A percentile compares a stretch with the other conserved stretches of the same genome.
Evolutionary conservation across 202 grass and related monocot genomes (phyloP).

Genomic region (Zizania palustris): DNA sequence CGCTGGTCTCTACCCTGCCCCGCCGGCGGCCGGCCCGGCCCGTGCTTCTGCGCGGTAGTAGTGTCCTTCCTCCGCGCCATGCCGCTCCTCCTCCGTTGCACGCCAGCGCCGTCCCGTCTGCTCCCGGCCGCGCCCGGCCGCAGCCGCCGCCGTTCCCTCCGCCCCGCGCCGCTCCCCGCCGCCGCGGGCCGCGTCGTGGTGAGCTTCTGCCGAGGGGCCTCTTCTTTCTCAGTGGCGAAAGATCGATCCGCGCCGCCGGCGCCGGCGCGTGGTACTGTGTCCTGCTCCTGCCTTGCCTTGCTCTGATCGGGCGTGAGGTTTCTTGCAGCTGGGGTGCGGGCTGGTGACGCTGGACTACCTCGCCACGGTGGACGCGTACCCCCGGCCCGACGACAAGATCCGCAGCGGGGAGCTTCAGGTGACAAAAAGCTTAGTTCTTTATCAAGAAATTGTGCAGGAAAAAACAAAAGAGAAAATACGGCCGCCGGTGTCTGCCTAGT

Average conservation of each 20-base stretch:
- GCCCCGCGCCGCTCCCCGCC: neutral
- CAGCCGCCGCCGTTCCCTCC: neutral
- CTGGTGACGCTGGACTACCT: constrained; percentile 58
- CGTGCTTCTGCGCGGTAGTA: too few relatives aligned
- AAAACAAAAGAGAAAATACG: neutral
- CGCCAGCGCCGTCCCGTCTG: neutral
- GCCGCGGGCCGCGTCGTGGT: constrained; percentile 34
- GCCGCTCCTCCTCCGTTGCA: neutral
- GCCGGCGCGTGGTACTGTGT: too few relatives aligned
- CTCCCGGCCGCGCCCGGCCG: neutral
- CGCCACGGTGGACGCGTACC: constrained; percentile 56
- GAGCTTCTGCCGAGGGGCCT: neutral
- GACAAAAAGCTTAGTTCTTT: neutral
- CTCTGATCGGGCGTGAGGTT: neutral
- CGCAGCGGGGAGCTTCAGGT: constrained; percentile 55
- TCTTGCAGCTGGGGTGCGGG: constrained; percentile 53
- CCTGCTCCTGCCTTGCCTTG: neutral
- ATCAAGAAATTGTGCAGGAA: neutral
- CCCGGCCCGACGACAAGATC: constrained; percentile 63
- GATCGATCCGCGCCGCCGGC: neutral
- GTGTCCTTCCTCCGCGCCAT: neutral
- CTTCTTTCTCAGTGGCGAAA: neutral
- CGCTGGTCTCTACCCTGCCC: neutral
- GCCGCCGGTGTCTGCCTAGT: neutral
- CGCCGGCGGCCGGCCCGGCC: neutral